Evolutionary conservation across 495 filamentous ascomycete genomes (phyloP).

Genomic region (Hamigera avellanea): DNA sequence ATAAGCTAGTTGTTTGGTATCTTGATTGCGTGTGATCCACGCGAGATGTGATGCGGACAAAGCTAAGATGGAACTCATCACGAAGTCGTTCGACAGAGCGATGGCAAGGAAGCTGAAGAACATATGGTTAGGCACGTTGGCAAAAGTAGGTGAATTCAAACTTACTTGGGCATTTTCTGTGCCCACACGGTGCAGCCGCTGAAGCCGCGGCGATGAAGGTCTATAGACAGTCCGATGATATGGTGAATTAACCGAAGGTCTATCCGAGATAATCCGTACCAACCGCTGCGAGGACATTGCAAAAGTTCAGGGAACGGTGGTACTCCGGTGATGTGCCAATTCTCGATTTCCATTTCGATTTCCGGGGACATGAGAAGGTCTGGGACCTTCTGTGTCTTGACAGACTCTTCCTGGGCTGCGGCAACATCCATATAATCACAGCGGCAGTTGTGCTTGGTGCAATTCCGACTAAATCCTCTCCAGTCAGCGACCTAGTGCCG

Average conservation of each 20-base stretch:
- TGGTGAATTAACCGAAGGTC: slow-evolving; percentile 88
- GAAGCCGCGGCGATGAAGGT: slow-evolving; percentile 65
- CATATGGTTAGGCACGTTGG: too few species aligned
- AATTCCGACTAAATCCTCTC: slow-evolving; percentile 62
- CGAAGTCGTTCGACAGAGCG: slow-evolving; percentile 68
- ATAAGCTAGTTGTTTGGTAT: slow-evolving; percentile 74
- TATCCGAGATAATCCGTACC: slow-evolving; percentile 53
- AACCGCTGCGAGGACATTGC: slow-evolving; percentile 48
- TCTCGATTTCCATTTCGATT: slow-evolving; percentile 67
- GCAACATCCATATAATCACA: slow-evolving; percentile 89
- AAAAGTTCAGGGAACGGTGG: slow-evolving; percentile 80
- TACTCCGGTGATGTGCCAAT: slow-evolving; percentile 72
- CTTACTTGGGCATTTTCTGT: slow-evolving; percentile 82
- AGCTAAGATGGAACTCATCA: slow-evolving; percentile 84
- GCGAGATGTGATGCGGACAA: slow-evolving; percentile 87
- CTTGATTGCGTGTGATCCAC: slow-evolving; percentile 69
- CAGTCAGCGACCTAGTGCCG: slow-evolving; percentile 16
- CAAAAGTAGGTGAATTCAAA: slow-evolving; percentile 6
- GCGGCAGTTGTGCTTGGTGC: slow-evolving; percentile 95
- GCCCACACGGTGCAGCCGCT: slow-evolving; percentile 84
- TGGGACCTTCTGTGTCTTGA: slow-evolving; percentile 54
- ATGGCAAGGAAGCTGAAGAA: slow-evolving; percentile 82
- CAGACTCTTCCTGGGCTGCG: slow-evolving; percentile 50
- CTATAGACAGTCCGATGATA: slow-evolving; percentile 71
- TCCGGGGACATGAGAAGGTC: slow-evolving; percentile 75